Percentiles rank a stretch among this genome's conserved stretches.
Evolutionary conservation across 768 basidiomycete species (phyloP).

Genomic region (Dacryopinax spathularia): DNA sequence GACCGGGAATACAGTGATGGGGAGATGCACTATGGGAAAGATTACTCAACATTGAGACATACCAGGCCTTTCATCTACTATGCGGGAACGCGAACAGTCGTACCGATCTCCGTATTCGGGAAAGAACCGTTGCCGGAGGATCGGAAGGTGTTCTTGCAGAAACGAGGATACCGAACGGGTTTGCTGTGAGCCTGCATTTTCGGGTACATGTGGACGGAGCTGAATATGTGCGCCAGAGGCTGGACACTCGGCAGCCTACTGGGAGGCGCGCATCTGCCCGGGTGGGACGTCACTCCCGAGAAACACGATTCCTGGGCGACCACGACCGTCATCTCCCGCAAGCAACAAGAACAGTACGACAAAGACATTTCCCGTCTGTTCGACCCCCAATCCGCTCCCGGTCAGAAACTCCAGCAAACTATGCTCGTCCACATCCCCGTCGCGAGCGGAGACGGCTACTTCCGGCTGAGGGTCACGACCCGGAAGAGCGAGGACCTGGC

Average conservation of each 20-base stretch:
- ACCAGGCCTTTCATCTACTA: conserved; percentile 12
- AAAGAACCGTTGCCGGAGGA: conserved; percentile 8
- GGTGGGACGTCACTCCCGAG: conserved; percentile 11
- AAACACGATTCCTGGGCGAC: background rate
- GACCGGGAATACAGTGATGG: conserved; percentile 7
- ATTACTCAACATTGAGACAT: conserved; percentile 11
- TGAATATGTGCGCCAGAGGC: conserved; percentile 5
- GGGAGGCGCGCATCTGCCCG: conserved; percentile 12
- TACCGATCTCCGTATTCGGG: conserved; percentile 11
- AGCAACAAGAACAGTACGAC: background rate
- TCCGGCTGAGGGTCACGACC: conserved; percentile 11
- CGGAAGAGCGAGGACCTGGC: conserved; percentile 5
- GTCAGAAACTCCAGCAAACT: conserved; percentile 8
- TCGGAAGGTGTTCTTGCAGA: conserved; percentile 12
- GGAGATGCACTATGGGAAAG: conserved; percentile 3
- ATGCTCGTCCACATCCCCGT: conserved; percentile 12
- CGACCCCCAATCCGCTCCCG: background rate
- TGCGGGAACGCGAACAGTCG: conserved; percentile 7
- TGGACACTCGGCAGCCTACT: conserved; percentile 10
- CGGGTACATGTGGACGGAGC: background rate
- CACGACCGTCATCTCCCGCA: background rate
- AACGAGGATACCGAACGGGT: conserved; percentile 11
- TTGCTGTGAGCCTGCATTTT: conserved; percentile 6
- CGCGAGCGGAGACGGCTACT: conserved; percentile 12
- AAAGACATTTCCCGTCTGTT: conserved; percentile 8